Conservation (phyloP, 768 basidiomycete species). For the Boletellus sp. region DNA sequence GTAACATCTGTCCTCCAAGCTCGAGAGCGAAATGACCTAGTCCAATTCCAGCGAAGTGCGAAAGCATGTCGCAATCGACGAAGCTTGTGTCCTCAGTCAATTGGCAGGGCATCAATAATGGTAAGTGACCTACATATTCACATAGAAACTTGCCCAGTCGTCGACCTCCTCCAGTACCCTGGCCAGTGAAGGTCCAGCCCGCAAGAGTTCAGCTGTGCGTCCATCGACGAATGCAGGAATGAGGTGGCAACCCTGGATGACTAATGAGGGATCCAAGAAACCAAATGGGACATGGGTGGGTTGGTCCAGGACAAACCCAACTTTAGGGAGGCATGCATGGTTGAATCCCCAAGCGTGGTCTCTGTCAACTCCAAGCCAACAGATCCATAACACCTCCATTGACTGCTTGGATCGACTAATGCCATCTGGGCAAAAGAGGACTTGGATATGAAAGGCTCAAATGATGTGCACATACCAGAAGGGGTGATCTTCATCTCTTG, state of each 20-base stretch:
- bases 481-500: constrained; percentile 6
- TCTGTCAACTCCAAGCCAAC: constrained; percentile 16
- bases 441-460: constrained; percentile 9
- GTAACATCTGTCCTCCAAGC: too few relatives aligned
- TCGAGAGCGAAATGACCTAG: too few relatives aligned
- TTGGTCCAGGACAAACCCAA: constrained; percentile 10
- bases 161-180: background rate
- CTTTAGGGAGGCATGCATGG: constrained; percentile 7
- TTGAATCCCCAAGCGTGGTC: constrained; percentile 6
- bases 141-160: too few relatives aligned
- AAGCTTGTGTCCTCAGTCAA: background rate
- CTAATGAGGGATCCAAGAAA: constrained; percentile 1
- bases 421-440: background rate
- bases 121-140: too few relatives aligned
- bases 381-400: constrained; percentile 25
- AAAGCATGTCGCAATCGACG: background rate
- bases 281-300: background rate
- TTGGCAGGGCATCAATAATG: background rate
- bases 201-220: background rate
- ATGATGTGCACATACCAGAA: constrained; percentile 24
- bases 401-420: background rate
- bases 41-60: constrained; percentile 1
- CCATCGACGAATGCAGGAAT: background rate
- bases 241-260: background rate
- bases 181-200: background rate